Base-by-base conservation (phyloP, 768 basidiomycete genomes). In the Rhodotorula kratochvilovae region DNA sequence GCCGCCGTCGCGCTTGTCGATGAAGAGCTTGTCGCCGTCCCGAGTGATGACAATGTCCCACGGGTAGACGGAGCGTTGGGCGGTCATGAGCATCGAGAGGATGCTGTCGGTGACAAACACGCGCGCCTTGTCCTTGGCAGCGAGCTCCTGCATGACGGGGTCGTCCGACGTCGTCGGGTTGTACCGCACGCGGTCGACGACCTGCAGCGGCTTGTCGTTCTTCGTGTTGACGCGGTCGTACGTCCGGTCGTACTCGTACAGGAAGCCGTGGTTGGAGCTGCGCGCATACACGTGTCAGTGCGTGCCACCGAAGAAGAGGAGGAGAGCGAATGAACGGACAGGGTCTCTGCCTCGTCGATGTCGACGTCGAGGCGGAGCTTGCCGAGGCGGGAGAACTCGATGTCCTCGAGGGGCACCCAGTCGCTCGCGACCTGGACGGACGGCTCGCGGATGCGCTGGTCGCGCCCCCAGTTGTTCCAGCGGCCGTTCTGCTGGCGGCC, bases 131-230 rank as follows among this genome's bases (percentile, higher is more conserved):
- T 87, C 87, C 82, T 88, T 90, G 69, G 86, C 81, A 53, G 89
- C 90, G 73, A 94, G 85, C 91, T 92, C 87, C 81, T 91, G 91
- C 72, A 99, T 96, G 80, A 99, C 85, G 6, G 96, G 95, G 79
- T 99, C 96, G 77, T 99, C 96, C 25, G 92, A 94, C 31, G 96
- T 97, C 1, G 96, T 96, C 27, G 92, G 89, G 80, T 98, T 98
- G 82, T 96, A 99, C 79, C 92, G 90, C 80, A 96, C 90, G 68
- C 92, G 89, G 81, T 98, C 96, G 67, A 94, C 86, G 57, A 91
- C 85, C 78, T 97, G 92, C 36, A 99, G 85, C 60, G 93, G 89
- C 70, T 87, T 87, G 81, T 97, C 93, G 10, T 87, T 88, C 82
- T 92, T 92, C 59, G 96, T 96, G 56, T 89, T 94, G 79, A 98